Evolutionary conservation across 2,329 filamentous ascomycete species (phyloP).

Genomic region (Ascochyta koolunga): DNA sequence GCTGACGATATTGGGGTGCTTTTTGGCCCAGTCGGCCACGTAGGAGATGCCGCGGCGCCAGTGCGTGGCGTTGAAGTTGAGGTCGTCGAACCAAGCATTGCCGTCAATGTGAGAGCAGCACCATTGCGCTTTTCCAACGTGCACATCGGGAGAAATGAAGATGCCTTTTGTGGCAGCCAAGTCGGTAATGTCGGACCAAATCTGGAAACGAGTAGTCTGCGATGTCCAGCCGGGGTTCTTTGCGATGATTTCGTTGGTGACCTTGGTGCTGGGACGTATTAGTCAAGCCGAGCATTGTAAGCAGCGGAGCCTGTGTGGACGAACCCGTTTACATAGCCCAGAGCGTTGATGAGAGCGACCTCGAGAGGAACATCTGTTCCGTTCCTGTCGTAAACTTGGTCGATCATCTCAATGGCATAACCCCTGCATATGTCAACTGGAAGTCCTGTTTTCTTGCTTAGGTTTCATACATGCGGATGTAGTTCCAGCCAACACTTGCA

Average conservation of each 20-base stretch:
- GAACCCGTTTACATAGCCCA: constrained; percentile 47
- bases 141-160: constrained; percentile 42
- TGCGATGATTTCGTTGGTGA: constrained; percentile 46
- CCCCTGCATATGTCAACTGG: constrained; percentile 30
- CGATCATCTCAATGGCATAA: constrained; percentile 52
- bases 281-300: background rate
- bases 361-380: constrained; percentile 48
- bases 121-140: constrained; percentile 42
- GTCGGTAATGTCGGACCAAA: constrained; percentile 40
- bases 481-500: constrained; percentile 63
- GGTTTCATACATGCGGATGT: constrained; percentile 55
- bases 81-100: constrained; percentile 63
- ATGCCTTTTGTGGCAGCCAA: constrained; percentile 38
- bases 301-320: background rate
- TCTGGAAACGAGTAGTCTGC: constrained; percentile 49
- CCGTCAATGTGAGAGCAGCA: constrained; percentile 54
- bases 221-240: constrained; percentile 48
- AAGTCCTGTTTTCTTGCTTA: background rate
- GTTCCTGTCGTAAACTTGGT: constrained; percentile 51
- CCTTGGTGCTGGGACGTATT: constrained; percentile 34
- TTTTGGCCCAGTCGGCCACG: constrained; percentile 59
- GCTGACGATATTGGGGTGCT: constrained; percentile 59
- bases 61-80: constrained; percentile 60
- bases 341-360: constrained; percentile 48
- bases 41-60: constrained; percentile 61